Conservation (phyloP, 768 basidiomycete genomes). For the Rhizopogon salebrosus region DNA sequence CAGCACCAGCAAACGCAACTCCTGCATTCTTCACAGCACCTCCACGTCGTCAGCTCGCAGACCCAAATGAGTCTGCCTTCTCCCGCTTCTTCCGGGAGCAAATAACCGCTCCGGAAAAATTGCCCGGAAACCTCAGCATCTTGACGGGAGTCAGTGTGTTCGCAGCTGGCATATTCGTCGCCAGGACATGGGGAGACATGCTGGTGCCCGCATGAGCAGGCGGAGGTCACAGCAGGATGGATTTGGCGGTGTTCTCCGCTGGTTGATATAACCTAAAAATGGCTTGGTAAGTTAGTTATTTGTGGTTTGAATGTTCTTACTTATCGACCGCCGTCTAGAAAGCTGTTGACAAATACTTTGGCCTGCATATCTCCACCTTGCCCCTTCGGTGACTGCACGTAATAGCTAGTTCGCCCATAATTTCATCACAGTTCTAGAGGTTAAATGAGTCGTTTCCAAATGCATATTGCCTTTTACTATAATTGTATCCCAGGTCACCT, state of each 20-base stretch:
- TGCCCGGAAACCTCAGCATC: conserved; percentile 69
- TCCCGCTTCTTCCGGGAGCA: conserved; percentile 53
- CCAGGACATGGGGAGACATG: conserved; percentile 74
- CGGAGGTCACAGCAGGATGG: not conserved
- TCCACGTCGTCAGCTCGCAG: conserved; percentile 37
- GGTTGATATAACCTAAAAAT: not conserved
- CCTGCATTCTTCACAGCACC: conserved; percentile 42
- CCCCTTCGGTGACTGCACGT: not conserved
- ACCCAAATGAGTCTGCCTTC: conserved; percentile 62
- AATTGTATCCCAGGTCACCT: not conserved
- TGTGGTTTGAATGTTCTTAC: not conserved
- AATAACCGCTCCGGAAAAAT: conserved; percentile 68
- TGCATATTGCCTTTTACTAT: conserved; percentile 1
- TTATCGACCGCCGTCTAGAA: not conserved
- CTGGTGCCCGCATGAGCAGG: conserved; percentile 57
- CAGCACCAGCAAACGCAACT: conserved; percentile 48
- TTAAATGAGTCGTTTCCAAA: not conserved
- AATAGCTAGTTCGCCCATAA: conserved; percentile 3
- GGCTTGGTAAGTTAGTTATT: not conserved
- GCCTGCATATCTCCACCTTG: not conserved
- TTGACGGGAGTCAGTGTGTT: conserved; percentile 63
- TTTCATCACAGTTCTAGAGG: conserved; percentile 1
- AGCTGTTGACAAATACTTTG: not conserved
- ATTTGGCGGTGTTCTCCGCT: not conserved
- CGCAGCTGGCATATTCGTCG: conserved; percentile 61